Base-by-base conservation (phyloP, 768 basidiomycete genomes). In the Phylloporus sp. region DNA sequence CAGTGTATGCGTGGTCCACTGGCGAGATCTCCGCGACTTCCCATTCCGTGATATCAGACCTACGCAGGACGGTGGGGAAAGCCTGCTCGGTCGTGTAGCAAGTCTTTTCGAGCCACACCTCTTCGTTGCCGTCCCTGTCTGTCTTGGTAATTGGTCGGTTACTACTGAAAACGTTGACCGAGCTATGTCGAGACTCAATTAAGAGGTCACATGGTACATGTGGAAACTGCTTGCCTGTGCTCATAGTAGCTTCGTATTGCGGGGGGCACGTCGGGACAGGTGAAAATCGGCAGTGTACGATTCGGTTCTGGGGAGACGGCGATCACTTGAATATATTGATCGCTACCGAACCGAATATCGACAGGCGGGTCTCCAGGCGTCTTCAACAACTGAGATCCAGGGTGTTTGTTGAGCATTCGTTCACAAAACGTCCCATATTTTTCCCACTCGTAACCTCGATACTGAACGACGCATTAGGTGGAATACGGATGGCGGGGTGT, bases 401-500 rank as follows among this genome's bases (percentile, higher is more conserved):
- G 84, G 66, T 92, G 89, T 63, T 94, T 95, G 65, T 82, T 85
- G 44, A 93, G 79, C 82, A 96, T 88, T 29, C 87, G 74, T 64
- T 97, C 92, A 67, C 90, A 90, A 71, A 88, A 91, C 3, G 86
- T 79, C 7, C 84, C 84, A 51, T 83, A 91, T 59, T 90, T 93
- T 69, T 98, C 94, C 91, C 89, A 92, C 59, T 92, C 91, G 59
- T 83, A 88, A 2, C 93, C 95, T 36, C 95, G 90, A 64, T 94
- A 94, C 90, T 92, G 37, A 36, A 37, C 39, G 32, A 21, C 41
- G 50, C 43, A 55, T 26, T 0, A 27, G 18, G 22, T 27, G 29
- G 29, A 10, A 50, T 20, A 23, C 3, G 29, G 15, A 31, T 1
- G 18, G 29, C 9, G 18, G 21, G 22, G n/a, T 22, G 20, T 44